Percentiles rank a stretch among this genome's conserved stretches.
phyloP scores from a whole-genome alignment of 140 eudicot genomes.

The Senecio squalidus region DNA sequence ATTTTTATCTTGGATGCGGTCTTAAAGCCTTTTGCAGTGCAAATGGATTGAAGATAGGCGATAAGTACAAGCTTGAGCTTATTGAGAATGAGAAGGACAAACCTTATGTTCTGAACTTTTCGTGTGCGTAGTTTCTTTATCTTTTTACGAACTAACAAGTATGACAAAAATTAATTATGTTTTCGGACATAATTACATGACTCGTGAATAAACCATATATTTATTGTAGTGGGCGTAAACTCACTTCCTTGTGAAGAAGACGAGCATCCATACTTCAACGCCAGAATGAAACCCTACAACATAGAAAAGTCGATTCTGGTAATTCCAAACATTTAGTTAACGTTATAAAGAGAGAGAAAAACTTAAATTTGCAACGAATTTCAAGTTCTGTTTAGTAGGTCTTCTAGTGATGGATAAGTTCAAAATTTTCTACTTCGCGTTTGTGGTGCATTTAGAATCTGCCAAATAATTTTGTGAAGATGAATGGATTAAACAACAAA shows the following conservation, averaged over 20 bases:
- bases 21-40: background rate
- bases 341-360: background rate
- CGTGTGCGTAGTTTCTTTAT: background rate
- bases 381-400: too few relatives aligned
- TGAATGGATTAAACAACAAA: background rate
- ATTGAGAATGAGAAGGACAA: slow-evolving; percentile 4
- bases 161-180: too few relatives aligned
- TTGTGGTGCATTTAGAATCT: slow-evolving; percentile 12
- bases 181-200: too few relatives aligned
- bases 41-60: slow-evolving; percentile 14
- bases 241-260: too few relatives aligned
- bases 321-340: background rate
- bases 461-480: background rate
- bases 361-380: background rate
- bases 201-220: background rate
- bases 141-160: too few relatives aligned
- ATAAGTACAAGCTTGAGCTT: slow-evolving; percentile 18
- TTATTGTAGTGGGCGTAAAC: background rate
- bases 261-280: background rate
- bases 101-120: slow-evolving; percentile 13
- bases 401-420: background rate
- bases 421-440: background rate
- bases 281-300: background rate
- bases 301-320: background rate
- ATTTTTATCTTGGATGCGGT: slow-evolving; percentile 5